A percentile compares a stretch with the other conserved stretches of the same genome.
Conservation (phyloP, 768 basidiomycete species). For the Russula foetens region DNA sequence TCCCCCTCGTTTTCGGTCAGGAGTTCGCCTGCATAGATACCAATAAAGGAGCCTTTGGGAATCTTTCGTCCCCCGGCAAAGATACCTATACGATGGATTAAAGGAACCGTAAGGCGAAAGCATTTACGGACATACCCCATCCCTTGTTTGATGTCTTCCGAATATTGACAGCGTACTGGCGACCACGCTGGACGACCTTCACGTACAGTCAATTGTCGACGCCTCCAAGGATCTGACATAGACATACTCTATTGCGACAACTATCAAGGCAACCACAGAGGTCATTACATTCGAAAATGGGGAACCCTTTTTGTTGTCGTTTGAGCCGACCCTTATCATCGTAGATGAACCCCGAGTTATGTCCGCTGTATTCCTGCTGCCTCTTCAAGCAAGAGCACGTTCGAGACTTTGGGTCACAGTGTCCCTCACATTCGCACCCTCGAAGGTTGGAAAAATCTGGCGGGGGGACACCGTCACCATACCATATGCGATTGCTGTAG, state of each 20-base stretch:
- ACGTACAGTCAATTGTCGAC: neutral
- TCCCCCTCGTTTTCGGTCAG: constrained; percentile 63
- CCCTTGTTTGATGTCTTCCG: constrained; percentile 70
- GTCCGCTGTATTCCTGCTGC: constrained; percentile 40
- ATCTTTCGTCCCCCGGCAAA: constrained; percentile 62
- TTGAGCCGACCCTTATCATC: constrained; percentile 48
- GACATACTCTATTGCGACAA: constrained; percentile 70
- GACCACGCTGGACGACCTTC: constrained; percentile 79
- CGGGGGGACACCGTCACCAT: constrained; percentile 55
- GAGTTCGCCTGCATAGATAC: constrained; percentile 81
- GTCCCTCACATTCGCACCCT: constrained; percentile 70
- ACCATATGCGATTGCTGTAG: constrained; percentile 80
- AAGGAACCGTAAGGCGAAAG: neutral
- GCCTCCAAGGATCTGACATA: neutral
- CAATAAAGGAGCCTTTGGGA: constrained; percentile 60
- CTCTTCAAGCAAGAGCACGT: constrained; percentile 61
- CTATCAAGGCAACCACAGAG: constrained; percentile 74
- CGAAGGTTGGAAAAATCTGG: constrained; percentile 50
- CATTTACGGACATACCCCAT: constrained; percentile 53
- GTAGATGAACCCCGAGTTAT: constrained; percentile 57
- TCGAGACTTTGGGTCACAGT: constrained; percentile 65
- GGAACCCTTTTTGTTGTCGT: constrained; percentile 34
- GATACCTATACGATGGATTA: constrained; percentile 43
- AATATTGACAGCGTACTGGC: constrained; percentile 54
- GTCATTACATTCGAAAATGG: constrained; percentile 83